These are phyloP conservation scores for Aspergillus sp. DNA, from an alignment of 2,329 filamentous ascomycete genomes.

Conservation along the genomic window DNA sequence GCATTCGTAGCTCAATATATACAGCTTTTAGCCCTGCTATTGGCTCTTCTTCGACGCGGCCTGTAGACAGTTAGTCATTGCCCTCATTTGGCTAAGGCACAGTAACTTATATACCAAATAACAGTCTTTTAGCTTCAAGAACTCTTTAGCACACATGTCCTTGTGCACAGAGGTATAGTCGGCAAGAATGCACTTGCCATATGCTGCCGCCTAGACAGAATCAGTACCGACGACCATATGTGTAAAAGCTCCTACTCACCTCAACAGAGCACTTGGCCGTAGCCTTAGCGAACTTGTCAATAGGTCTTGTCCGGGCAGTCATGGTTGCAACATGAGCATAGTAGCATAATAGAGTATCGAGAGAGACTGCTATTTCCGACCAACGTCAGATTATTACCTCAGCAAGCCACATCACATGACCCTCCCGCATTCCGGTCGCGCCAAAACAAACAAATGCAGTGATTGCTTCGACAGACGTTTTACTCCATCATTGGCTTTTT, in stretches of 20 bases:
- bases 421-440: constrained; percentile 10
- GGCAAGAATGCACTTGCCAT: constrained; percentile 83
- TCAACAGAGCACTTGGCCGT: constrained; percentile 60
- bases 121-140: constrained; percentile 78
- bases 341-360: background rate
- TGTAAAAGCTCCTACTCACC: constrained; percentile 37
- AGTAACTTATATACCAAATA: constrained; percentile 63
- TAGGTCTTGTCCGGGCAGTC: constrained; percentile 49
- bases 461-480: constrained; percentile 2
- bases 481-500: background rate
- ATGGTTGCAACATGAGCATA: background rate
- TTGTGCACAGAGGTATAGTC: constrained; percentile 89
- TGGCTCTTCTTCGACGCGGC: constrained; percentile 46
- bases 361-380: background rate
- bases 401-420: constrained; percentile 3
- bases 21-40: background rate
- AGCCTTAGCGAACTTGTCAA: constrained; percentile 62
- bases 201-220: constrained; percentile 62
- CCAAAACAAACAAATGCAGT: constrained; percentile 7
- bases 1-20: background rate
- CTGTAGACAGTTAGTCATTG: constrained; percentile 23
- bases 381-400: background rate
- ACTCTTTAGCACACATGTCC: constrained; percentile 82
- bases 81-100: constrained; percentile 5
- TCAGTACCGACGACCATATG: background rate